These are phyloP conservation scores for Phytophthora pinifolia DNA, from an alignment of 352 stramenopile species.

Conservation along the genomic window DNA sequence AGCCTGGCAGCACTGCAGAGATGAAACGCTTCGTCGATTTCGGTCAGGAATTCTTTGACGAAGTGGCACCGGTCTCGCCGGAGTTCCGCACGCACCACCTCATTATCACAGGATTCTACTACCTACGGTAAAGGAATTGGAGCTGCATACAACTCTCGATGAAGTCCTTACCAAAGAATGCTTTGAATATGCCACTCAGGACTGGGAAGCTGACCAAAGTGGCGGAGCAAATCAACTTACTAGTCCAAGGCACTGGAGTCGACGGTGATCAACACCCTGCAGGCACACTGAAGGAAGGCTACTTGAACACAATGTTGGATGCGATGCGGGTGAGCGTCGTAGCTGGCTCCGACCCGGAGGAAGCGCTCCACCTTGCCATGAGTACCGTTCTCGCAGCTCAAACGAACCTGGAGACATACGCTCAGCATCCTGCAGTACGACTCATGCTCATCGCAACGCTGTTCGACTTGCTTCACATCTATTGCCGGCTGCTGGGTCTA, in stretches of 20 bases:
- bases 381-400: constrained; percentile 54
- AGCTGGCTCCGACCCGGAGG: constrained; percentile 40
- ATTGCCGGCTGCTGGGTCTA: constrained; percentile 55
- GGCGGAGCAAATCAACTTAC: constrained; percentile 33
- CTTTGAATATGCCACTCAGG: constrained; percentile 23
- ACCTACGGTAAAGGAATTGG: constrained; percentile 40
- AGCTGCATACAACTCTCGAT: not conserved
- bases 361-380: constrained; percentile 52
- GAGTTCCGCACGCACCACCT: constrained; percentile 58
- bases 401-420: constrained; percentile 44
- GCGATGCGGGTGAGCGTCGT: constrained; percentile 42
- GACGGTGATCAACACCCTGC: constrained; percentile 9
- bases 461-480: constrained; percentile 70
- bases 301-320: constrained; percentile 60
- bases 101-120: constrained; percentile 56
- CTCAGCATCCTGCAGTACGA: constrained; percentile 35
- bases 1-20: constrained; percentile 27
- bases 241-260: constrained; percentile 15
- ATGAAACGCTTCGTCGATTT: constrained; percentile 41
- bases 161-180: not conserved
- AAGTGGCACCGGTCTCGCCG: constrained; percentile 25
- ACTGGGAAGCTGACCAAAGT: constrained; percentile 51
- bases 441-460: constrained; percentile 55
- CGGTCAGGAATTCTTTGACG: constrained; percentile 46
- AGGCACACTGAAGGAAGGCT: constrained; percentile 32